A percentile compares a stretch with the other conserved stretches of the same genome.
Evolutionary conservation across 2,329 filamentous ascomycete species (phyloP).

Genomic region (Fusarium brachygibbosum): DNA sequence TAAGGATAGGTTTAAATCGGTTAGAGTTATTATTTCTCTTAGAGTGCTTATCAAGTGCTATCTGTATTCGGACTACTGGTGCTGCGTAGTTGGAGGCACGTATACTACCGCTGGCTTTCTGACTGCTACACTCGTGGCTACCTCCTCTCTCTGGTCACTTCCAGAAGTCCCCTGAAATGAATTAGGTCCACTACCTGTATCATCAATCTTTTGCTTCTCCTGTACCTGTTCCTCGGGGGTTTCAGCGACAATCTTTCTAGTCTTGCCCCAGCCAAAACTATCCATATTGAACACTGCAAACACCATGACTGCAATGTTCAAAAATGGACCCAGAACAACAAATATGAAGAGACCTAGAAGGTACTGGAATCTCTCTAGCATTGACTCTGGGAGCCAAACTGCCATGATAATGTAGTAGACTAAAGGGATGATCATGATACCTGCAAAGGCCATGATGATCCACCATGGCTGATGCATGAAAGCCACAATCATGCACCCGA

Average conservation of each 20-base stretch:
- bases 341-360: slow-evolving; percentile 42
- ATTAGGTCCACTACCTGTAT: neutral
- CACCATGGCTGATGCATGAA: slow-evolving; percentile 47
- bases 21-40: neutral
- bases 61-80: neutral
- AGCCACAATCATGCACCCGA: slow-evolving; percentile 48
- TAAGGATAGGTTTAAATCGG: neutral
- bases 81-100: slow-evolving; percentile 10
- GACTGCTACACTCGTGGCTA: neutral
- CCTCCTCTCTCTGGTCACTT: neutral
- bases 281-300: slow-evolving; percentile 49
- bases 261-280: slow-evolving; percentile 50
- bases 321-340: slow-evolving; percentile 43
- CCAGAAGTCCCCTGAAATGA: neutral
- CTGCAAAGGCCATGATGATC: slow-evolving; percentile 47
- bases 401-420: slow-evolving; percentile 45
- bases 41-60: neutral
- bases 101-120: slow-evolving; percentile 22
- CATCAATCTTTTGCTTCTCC: slow-evolving; percentile 12
- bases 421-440: slow-evolving; percentile 46
- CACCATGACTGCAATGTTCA: slow-evolving; percentile 47
- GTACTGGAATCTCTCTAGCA: slow-evolving; percentile 43
- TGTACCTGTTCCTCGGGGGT: slow-evolving; percentile 7
- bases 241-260: slow-evolving; percentile 39
- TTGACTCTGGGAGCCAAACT: slow-evolving; percentile 43